These are phyloP conservation scores for Lithospermum erythrorhizon DNA, from an alignment of 257 asterid genomes.

Conservation along the genomic window DNA sequence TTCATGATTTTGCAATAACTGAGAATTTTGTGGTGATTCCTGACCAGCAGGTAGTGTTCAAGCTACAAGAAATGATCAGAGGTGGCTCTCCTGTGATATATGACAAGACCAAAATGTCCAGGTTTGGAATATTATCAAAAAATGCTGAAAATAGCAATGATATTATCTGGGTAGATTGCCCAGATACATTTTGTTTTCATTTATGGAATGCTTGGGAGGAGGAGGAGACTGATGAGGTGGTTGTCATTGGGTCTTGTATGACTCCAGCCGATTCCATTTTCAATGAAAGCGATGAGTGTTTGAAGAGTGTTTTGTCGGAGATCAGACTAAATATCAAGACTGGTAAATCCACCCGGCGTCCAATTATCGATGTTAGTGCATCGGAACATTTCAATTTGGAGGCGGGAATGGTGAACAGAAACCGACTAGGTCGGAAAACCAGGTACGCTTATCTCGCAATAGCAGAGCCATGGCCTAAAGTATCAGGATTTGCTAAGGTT, in stretches of 20 bases:
- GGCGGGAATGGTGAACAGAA: conserved; percentile 39
- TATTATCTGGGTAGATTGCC: conserved; percentile 26
- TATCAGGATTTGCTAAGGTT: conserved; percentile 34
- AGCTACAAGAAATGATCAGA: conserved; percentile 24
- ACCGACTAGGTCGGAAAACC: conserved; percentile 28
- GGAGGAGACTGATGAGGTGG: conserved; percentile 26
- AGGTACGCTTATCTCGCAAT: conserved; percentile 28
- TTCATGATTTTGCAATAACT: conserved; percentile 30
- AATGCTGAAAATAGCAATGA: conserved; percentile 11
- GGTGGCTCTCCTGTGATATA: conserved; percentile 32
- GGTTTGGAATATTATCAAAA: conserved; percentile 26
- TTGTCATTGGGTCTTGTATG: conserved; percentile 43
- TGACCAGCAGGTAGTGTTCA: conserved; percentile 35
- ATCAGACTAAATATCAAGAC: conserved; percentile 29
- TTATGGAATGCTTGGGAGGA: conserved; percentile 49
- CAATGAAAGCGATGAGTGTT: conserved; percentile 23
- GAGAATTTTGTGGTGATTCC: conserved; percentile 29
- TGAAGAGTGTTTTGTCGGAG: conserved; percentile 25
- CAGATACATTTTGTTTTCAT: conserved; percentile 30
- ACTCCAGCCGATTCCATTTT: conserved; percentile 39
- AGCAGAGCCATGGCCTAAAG: conserved; percentile 45
- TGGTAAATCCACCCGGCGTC: conserved; percentile 17
- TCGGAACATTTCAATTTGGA: conserved; percentile 24
- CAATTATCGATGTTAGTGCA: conserved; percentile 6
- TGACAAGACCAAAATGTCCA: conserved; percentile 24